A percentile compares a stretch with the other conserved stretches of the same genome.
Evolutionary conservation across 306 rosid genomes (phyloP).

Genomic region (Lotus japonicus): DNA sequence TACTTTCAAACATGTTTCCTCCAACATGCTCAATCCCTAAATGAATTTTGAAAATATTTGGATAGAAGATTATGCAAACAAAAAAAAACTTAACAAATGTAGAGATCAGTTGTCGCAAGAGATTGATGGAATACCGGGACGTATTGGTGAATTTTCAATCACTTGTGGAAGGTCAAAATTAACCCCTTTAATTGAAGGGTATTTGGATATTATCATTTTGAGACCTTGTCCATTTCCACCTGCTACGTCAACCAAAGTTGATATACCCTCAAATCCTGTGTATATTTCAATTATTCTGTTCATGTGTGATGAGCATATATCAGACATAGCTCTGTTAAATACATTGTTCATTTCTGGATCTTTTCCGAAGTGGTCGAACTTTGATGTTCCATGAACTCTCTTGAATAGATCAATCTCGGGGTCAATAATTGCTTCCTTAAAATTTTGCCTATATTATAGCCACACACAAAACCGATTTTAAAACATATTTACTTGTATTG

Average conservation of each 20-base stretch:
- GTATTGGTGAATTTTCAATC: slow-evolving; percentile 11
- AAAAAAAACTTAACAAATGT: neutral
- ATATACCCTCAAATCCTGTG: slow-evolving; percentile 26
- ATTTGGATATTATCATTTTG: slow-evolving; percentile 20
- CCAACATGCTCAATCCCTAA: slow-evolving; percentile 29
- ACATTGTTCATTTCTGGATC: neutral
- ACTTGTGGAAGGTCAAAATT: slow-evolving; percentile 44
- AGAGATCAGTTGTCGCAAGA: neutral
- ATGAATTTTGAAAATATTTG: neutral
- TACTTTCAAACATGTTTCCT: slow-evolving; percentile 20
- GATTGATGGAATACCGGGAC: slow-evolving; percentile 12
- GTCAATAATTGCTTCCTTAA: slow-evolving; percentile 25
- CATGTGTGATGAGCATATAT: neutral
- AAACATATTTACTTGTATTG: too few species aligned
- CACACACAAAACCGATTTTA: too few species aligned
- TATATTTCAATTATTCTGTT: slow-evolving; percentile 21
- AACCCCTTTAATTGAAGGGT: slow-evolving; percentile 27
- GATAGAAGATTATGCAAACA: neutral
- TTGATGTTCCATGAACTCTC: slow-evolving; percentile 20
- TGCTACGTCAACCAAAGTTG: slow-evolving; percentile 33
- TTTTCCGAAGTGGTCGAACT: slow-evolving; percentile 1
- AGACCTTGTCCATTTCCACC: slow-evolving; percentile 34
- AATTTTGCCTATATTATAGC: slow-evolving; percentile 23
- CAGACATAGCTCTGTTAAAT: slow-evolving; percentile 23
- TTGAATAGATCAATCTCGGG: slow-evolving; percentile 23